These are phyloP conservation scores for Bassia scoparia DNA, from an alignment of 148 eudicot genomes.

Conservation along the genomic window DNA sequence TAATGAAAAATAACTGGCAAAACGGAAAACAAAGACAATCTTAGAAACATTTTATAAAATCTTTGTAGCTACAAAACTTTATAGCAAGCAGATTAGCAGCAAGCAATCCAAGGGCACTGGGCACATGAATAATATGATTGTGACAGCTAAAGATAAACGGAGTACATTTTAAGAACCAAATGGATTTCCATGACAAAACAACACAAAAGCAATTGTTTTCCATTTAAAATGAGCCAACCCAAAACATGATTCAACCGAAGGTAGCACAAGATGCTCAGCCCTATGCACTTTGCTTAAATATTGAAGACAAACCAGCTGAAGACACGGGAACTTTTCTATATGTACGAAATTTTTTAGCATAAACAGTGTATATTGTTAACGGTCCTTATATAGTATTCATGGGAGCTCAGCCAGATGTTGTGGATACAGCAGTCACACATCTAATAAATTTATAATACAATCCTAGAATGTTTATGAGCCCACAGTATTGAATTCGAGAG, in stretches of 20 bases:
- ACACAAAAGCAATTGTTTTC: not conserved
- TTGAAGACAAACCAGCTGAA: not conserved
- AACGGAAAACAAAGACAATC: slow-evolving; percentile 1
- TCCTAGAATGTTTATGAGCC: not conserved
- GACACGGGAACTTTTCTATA: not conserved
- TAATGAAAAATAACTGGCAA: slow-evolving; percentile 19
- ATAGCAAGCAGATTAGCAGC: not conserved
- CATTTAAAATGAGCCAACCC: not conserved
- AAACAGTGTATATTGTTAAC: not conserved
- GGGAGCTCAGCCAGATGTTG: too few relatives aligned
- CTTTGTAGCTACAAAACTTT: not conserved
- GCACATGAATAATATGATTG: too few relatives aligned
- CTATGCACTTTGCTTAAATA: not conserved
- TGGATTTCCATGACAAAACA: not conserved
- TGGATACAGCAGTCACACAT: not conserved
- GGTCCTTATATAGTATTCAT: too few relatives aligned
- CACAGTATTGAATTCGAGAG: not conserved
- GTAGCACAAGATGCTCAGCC: not conserved
- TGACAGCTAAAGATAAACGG: not conserved
- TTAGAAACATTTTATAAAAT: not conserved
- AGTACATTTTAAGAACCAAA: not conserved
- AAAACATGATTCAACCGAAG: not conserved
- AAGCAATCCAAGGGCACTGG: not conserved
- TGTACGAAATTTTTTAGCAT: not conserved
- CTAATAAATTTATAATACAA: not conserved